Evolutionary conservation across 2,329 filamentous ascomycete species (phyloP).

Genomic region (Microsporum canis): DNA sequence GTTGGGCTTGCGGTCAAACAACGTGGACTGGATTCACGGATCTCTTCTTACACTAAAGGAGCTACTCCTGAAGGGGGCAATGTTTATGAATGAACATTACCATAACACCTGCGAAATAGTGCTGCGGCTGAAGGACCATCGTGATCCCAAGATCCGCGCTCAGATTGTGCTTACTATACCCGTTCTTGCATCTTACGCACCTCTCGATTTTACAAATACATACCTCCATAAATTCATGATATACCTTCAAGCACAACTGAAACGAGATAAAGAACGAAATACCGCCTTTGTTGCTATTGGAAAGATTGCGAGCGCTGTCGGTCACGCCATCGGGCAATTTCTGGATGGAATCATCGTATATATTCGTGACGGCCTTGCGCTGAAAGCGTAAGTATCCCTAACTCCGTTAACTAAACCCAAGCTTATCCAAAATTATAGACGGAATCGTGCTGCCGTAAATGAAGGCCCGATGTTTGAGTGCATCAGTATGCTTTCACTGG

Average conservation of each 20-base stretch:
- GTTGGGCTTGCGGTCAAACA: constrained; percentile 64
- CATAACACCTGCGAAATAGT: constrained; percentile 87
- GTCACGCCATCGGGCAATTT: constrained; percentile 88
- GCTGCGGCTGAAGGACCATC: constrained; percentile 82
- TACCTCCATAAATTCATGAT: constrained; percentile 97
- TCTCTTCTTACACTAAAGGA: constrained; percentile 88
- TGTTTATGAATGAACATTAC: constrained; percentile 98
- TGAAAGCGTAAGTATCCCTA: constrained; percentile 50
- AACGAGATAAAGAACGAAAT: constrained; percentile 88
- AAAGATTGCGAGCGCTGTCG: constrained; percentile 90
- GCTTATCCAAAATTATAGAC: constrained; percentile 30
- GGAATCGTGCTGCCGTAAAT: constrained; percentile 46
- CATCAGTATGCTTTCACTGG: constrained; percentile 89
- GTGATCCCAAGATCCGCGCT: constrained; percentile 73
- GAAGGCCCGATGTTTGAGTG: constrained; percentile 85
- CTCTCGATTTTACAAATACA: constrained; percentile 72
- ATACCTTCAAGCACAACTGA: constrained; percentile 83
- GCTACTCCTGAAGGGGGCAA: constrained; percentile 83
- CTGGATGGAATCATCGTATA: constrained; percentile 89
- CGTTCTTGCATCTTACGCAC: constrained; percentile 82
- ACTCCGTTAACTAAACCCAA: constrained; percentile 3
- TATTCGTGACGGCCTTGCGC: constrained; percentile 77
- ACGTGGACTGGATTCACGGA: constrained; percentile 84
- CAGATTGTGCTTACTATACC: constrained; percentile 88
- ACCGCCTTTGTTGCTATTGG: constrained; percentile 93